Conservation (phyloP, 2,329 filamentous ascomycete species). For the Arthroderma sp. region DNA sequence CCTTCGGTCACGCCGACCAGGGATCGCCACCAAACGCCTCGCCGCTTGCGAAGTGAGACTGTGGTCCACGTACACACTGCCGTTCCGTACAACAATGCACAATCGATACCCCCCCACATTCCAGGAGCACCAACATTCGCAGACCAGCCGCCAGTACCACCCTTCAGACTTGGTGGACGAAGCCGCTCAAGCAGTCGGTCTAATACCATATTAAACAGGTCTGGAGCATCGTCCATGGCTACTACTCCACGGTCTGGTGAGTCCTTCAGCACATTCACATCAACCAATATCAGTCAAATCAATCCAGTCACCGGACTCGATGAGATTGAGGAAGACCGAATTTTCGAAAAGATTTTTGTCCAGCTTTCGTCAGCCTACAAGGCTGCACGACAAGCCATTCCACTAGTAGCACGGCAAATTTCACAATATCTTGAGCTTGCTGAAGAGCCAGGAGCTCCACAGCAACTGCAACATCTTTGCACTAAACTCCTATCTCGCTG, state of each 20-base stretch:
- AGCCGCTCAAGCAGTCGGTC: constrained; percentile 40
- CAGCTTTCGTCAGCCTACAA: constrained; percentile 62
- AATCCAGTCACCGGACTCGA: constrained; percentile 48
- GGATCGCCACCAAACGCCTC: constrained; percentile 27
- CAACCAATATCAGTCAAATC: constrained; percentile 36
- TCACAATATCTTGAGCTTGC: constrained; percentile 49
- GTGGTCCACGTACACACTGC: constrained; percentile 34
- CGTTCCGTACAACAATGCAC: constrained; percentile 19
- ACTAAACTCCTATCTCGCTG: constrained; percentile 59
- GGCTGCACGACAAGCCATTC: constrained; percentile 57
- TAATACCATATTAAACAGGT: constrained; percentile 38
- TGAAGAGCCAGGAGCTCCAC: constrained; percentile 45
- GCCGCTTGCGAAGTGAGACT: constrained; percentile 38
- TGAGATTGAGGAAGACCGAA: constrained; percentile 59
- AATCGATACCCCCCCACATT: constrained; percentile 15
- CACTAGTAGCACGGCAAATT: constrained; percentile 56
- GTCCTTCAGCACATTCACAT: constrained; percentile 48
- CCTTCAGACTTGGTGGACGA: constrained; percentile 23
- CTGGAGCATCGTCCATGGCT: constrained; percentile 34
- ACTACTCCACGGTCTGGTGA: constrained; percentile 74
- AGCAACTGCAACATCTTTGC: constrained; percentile 53
- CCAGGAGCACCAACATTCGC: constrained; percentile 11
- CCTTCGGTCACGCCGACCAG: constrained; percentile 34
- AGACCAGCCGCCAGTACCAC: constrained; percentile 11
- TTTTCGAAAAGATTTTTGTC: constrained; percentile 72